Evolutionary conservation across 1,284 basidiomycete genomes (phyloP), one percentile per base, ranked within the genome.

Genomic region (Rhodotorula sp.): DNA sequence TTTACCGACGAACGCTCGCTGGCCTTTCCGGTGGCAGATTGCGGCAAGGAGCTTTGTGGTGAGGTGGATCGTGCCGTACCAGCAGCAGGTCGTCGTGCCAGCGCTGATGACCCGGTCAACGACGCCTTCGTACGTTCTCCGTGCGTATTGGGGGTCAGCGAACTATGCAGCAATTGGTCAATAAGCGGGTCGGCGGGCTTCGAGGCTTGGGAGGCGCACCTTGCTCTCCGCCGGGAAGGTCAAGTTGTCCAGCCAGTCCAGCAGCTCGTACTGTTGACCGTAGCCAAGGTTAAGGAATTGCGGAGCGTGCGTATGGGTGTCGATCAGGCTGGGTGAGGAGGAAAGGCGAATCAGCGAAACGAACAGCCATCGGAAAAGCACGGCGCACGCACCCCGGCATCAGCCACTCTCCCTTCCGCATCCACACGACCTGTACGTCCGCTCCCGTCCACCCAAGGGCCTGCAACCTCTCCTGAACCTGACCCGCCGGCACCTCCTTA

Each of bases 221-320:
- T 85, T 87, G n/a, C 85, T 82, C 80, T 98, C 95, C 78, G 87
- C 87, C 0, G 94, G 95, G 79, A 95, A 98, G 1, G 94, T 97
- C 67, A 93, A 84, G 56, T 90, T 61, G 20, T 87, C 80, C 44
- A 97, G 86, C 94, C 94, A 98, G 74, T 92, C 90, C 22, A 98
- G 85, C n/a, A 98, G 87, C 79, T 96, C 81, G 71, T 79, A 81
- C 67, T 82, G 79, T 71, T 81, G 79, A 13, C 80, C 80, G 34
- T 59, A 76, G 9, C 64, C 61, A 9, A 77, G 67, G 54, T 77
- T 77, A 30, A 72, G 53, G 55, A 71, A 73, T n/a, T 73, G 69
- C 0, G 68, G 68, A 0, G 68, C 61, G 59, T 77, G 74, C 67
- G 59, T 78, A 70, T 62, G 78, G 84, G 76, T 89, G 85, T 78